Conservation (phyloP, 345 rosid species). For the Citrus australasica region DNA sequence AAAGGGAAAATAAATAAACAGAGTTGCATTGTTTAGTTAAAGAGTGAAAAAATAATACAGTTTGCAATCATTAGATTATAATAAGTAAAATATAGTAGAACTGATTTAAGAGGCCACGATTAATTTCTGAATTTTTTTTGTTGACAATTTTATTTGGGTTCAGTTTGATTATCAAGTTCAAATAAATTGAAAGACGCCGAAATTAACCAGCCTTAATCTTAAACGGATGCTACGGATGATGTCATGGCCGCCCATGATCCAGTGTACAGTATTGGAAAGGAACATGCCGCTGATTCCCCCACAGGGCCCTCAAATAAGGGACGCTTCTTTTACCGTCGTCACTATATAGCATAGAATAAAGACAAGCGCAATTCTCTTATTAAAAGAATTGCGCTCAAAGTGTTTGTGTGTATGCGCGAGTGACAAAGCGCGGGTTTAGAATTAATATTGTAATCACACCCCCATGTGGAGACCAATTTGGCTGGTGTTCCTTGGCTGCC, state of each 20-base stretch:
- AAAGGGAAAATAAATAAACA: too few species aligned
- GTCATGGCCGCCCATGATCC: neutral
- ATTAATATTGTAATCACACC: conserved; percentile 21
- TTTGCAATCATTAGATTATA: too few species aligned
- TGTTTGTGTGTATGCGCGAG: neutral
- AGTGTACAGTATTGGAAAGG: conserved; percentile 15
- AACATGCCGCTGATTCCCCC: conserved; percentile 34
- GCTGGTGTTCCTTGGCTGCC: conserved; percentile 35
- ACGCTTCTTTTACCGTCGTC: conserved; percentile 9
- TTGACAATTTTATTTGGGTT: too few species aligned
- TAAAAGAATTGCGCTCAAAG: neutral
- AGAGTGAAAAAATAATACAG: too few species aligned
- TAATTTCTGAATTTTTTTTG: too few species aligned
- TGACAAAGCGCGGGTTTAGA: neutral
- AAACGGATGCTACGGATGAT: too few species aligned
- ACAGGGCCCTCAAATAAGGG: conserved; percentile 29
- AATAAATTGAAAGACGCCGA: too few species aligned
- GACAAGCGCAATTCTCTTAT: neutral
- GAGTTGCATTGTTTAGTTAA: too few species aligned
- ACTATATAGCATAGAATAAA: neutral
- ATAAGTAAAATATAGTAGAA: too few species aligned
- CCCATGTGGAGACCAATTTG: conserved; percentile 48
- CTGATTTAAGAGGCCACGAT: too few species aligned
- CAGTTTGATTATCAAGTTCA: too few species aligned
- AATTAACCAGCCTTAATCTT: too few species aligned